These are phyloP conservation scores for Backusella westeae DNA, from an alignment of 192 early-diverging fungal species.

Conservation along the genomic window DNA sequence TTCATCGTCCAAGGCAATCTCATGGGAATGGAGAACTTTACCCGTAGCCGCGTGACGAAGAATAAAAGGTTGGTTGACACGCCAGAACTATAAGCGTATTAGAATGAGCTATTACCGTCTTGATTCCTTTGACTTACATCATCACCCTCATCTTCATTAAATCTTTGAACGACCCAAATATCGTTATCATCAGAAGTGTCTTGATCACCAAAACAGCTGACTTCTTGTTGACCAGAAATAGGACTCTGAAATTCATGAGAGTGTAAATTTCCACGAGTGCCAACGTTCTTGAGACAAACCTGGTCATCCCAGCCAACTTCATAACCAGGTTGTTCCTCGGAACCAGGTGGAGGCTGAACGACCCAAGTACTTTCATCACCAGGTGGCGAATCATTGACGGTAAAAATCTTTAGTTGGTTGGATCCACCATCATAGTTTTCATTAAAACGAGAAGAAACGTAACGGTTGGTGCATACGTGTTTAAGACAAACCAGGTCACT, in stretches of 20 bases:
- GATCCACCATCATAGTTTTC: conserved; percentile 49
- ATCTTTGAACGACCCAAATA: conserved; percentile 44
- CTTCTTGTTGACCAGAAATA: conserved; percentile 55
- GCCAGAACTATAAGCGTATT: conserved; percentile 36
- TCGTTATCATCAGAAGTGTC: conserved; percentile 52
- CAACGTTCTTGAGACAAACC: conserved; percentile 50
- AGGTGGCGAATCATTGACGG: conserved; percentile 34
- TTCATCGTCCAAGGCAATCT: conserved; percentile 36
- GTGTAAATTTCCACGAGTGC: conserved; percentile 51
- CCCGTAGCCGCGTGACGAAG: conserved; percentile 49
- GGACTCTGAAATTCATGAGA: conserved; percentile 52
- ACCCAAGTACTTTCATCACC: conserved; percentile 51
- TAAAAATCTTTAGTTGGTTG: conserved; percentile 54
- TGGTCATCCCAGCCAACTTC: conserved; percentile 44
- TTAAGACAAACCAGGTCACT: conserved; percentile 46
- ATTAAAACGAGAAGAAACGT: conserved; percentile 40
- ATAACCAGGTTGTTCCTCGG: conserved; percentile 46
- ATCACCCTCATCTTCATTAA: conserved; percentile 3
- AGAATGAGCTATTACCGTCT: not conserved
- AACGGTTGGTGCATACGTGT: conserved; percentile 50
- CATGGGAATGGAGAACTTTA: conserved; percentile 49
- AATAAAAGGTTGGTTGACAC: conserved; percentile 40
- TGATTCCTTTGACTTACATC: not conserved
- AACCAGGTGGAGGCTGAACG: conserved; percentile 46
- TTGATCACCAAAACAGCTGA: conserved; percentile 53